phyloP scores from a whole-genome alignment of 306 rosid species.

The Alnus rubra region DNA sequence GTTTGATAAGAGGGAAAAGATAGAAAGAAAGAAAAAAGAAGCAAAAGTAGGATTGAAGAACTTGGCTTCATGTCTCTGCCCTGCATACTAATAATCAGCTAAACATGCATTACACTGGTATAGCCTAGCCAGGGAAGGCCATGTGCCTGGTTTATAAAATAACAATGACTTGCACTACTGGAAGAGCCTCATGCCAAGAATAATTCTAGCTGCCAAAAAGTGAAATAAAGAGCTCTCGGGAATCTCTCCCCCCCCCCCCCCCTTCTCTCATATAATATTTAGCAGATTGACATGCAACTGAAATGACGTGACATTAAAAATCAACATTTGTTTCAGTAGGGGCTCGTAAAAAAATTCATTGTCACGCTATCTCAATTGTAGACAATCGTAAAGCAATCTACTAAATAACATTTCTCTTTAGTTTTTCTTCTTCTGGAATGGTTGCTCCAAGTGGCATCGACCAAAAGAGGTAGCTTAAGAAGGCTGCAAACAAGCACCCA shows the following conservation, averaged over 20 bases:
- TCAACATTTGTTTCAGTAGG: too few relatives aligned
- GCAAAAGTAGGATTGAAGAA: slow-evolving; percentile 6
- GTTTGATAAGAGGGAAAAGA: background rate
- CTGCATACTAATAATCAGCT: slow-evolving; percentile 12
- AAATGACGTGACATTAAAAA: too few relatives aligned
- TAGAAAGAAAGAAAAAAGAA: background rate
- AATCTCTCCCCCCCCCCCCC: slow-evolving; percentile 11
- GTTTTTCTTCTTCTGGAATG: slow-evolving; percentile 4
- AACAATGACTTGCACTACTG: slow-evolving; percentile 14
- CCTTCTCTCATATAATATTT: too few relatives aligned
- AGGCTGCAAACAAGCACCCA: slow-evolving; percentile 31
- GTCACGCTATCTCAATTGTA: too few relatives aligned
- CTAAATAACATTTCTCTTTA: background rate
- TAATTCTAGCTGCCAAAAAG: slow-evolving; percentile 21
- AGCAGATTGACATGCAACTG: too few relatives aligned
- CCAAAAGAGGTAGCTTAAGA: slow-evolving; percentile 36
- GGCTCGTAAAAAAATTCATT: too few relatives aligned
- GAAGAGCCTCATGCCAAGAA: slow-evolving; percentile 21
- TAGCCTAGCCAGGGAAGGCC: slow-evolving; percentile 30
- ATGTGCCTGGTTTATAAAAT: slow-evolving; percentile 39
- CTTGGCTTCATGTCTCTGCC: slow-evolving; percentile 23
- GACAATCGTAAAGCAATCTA: too few relatives aligned
- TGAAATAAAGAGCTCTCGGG: slow-evolving; percentile 15
- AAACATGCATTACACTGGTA: slow-evolving; percentile 1
- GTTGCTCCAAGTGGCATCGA: slow-evolving; percentile 28